Evolutionary conservation across 352 stramenopile genomes (phyloP).

Genomic region (Phytophthora lateralis): DNA sequence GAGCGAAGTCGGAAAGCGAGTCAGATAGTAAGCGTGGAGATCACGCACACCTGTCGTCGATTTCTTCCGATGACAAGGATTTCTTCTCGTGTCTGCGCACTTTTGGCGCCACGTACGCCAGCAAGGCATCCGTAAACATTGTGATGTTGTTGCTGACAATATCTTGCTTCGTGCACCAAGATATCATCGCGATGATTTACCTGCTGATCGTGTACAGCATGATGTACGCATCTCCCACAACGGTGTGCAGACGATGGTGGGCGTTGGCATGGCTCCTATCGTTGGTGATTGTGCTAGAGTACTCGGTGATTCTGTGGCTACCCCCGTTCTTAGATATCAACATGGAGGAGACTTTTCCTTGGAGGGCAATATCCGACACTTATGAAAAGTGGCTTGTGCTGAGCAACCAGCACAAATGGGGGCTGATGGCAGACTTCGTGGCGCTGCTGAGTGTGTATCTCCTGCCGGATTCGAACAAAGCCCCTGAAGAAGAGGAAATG

Average conservation of each 20-base stretch:
- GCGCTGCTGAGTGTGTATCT: conserved; percentile 71
- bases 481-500: conserved; percentile 34
- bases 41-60: conserved; percentile 12
- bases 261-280: conserved; percentile 62
- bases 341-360: conserved; percentile 64
- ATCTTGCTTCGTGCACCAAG: conserved; percentile 81
- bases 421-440: conserved; percentile 76
- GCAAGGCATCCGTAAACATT: conserved; percentile 77
- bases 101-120: conserved; percentile 77
- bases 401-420: conserved; percentile 80
- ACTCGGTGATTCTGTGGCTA: conserved; percentile 74
- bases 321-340: conserved; percentile 61
- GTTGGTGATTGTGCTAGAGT: conserved; percentile 72
- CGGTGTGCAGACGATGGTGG: conserved; percentile 62
- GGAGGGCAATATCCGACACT: conserved; percentile 54
- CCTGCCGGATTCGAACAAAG: conserved; percentile 60
- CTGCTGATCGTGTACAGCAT: conserved; percentile 83
- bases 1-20: conserved; percentile 5
- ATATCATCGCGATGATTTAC: conserved; percentile 78
- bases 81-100: conserved; percentile 72
- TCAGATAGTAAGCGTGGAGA: conserved; percentile 15
- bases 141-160: conserved; percentile 78
- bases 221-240: conserved; percentile 71
- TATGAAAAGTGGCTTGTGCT: conserved; percentile 75
- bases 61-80: conserved; percentile 41